Percentiles rank a stretch among this genome's conserved stretches.
Conservation (phyloP, 352 stramenopile species). For the Phytophthora fragariae region DNA sequence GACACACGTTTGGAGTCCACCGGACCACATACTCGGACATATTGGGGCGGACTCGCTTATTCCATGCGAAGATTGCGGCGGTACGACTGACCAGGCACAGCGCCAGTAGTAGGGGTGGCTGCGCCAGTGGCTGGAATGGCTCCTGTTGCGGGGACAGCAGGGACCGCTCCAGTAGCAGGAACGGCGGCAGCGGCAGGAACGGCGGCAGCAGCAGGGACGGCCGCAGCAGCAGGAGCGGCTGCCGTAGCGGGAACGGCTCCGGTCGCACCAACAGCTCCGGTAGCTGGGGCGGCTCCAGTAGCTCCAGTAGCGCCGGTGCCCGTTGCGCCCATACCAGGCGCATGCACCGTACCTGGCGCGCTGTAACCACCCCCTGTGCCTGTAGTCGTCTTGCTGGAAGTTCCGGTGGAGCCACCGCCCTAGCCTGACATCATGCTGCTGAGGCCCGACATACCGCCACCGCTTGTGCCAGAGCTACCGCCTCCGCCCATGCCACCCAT, state of each 20-base stretch:
- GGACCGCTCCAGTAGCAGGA: neutral
- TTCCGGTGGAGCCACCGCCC: neutral
- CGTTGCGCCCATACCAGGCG: neutral
- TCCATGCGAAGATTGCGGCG: neutral
- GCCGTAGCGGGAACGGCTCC: no score
- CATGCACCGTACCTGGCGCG: conserved; percentile 3
- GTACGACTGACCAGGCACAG: neutral
- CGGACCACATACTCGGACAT: no score
- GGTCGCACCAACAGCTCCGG: no score
- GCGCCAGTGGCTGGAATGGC: no score
- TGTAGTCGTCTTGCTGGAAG: neutral
- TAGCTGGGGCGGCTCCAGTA: neutral
- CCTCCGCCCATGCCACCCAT: neutral
- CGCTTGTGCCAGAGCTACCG: neutral
- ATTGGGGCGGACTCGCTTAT: neutral
- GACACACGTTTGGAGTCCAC: neutral
- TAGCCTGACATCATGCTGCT: conserved; percentile 1
- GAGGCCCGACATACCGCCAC: neutral
- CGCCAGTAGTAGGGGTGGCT: neutral
- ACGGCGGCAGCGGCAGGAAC: neutral
- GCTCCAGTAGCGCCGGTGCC: neutral
- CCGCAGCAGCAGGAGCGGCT: no score
- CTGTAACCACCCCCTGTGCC: neutral
- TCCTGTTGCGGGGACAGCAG: neutral
- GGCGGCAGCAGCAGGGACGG: no score